A percentile compares a stretch with the other conserved stretches of the same genome.
Evolutionary conservation across 1,284 basidiomycete species (phyloP).

Genomic region (Marasmius oreades): DNA sequence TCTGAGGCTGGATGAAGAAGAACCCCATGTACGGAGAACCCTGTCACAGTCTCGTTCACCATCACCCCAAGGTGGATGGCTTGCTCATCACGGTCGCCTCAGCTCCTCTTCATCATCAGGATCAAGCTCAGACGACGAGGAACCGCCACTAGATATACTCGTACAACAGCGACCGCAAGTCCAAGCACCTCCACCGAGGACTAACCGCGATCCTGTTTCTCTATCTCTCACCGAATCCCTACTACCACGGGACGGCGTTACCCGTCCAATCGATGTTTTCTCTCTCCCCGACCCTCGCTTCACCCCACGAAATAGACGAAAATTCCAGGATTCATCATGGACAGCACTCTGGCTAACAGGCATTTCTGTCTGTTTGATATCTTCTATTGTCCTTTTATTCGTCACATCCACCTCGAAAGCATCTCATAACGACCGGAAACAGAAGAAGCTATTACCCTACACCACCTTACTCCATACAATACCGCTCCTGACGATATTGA

Average conservation of each 20-base stretch:
- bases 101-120: constrained; percentile 36
- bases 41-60: constrained; percentile 16
- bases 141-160: constrained; percentile 1
- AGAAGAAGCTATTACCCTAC: constrained; percentile 50
- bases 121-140: neutral
- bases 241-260: constrained; percentile 64
- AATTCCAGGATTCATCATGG: constrained; percentile 70
- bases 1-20: constrained; percentile 42
- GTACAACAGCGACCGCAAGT: neutral
- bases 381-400: constrained; percentile 62
- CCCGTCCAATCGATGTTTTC: constrained; percentile 64
- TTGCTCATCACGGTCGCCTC: constrained; percentile 61
- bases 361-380: constrained; percentile 56
- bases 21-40: neutral
- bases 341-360: constrained; percentile 63
- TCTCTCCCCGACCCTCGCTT: constrained; percentile 71
- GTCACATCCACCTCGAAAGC: constrained; percentile 36
- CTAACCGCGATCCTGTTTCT: constrained; percentile 39
- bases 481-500: constrained; percentile 79
- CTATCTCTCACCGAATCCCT: constrained; percentile 70
- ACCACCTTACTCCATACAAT: constrained; percentile 79
- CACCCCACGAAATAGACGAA: constrained; percentile 54
- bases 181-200: constrained; percentile 28
- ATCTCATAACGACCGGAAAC: constrained; percentile 20
- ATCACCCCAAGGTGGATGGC: constrained; percentile 46